Conservation (phyloP, 805 yeast species). For the Ascoidea tarda region DNA sequence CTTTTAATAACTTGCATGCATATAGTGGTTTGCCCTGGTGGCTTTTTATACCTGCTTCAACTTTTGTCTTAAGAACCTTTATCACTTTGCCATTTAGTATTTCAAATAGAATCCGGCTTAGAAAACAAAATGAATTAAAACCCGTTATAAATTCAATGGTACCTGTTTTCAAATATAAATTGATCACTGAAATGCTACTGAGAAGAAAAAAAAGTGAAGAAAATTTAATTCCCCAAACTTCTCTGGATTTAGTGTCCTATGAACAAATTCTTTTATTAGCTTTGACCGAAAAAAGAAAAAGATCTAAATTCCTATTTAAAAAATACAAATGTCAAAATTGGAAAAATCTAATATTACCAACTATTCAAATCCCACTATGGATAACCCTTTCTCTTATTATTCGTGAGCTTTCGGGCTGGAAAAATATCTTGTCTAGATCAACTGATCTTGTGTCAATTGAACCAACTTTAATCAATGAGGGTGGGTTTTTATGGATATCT, state of each 20-base stretch:
- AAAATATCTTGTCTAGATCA: slow-evolving; percentile 18
- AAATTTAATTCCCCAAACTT: slow-evolving; percentile 13
- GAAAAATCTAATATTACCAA: slow-evolving; percentile 66
- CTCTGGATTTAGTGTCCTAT: slow-evolving; percentile 36
- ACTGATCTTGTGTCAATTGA: slow-evolving; percentile 32
- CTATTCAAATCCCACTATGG: slow-evolving; percentile 83
- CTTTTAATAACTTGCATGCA: slow-evolving; percentile 24
- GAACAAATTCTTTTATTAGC: slow-evolving; percentile 69
- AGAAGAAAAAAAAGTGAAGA: slow-evolving; percentile 16
- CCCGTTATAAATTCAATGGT: slow-evolving; percentile 64
- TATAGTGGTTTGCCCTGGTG: slow-evolving; percentile 71
- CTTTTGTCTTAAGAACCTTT: slow-evolving; percentile 46
- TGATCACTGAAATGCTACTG: slow-evolving; percentile 35
- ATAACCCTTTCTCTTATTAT: slow-evolving; percentile 62
- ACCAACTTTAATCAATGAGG: slow-evolving; percentile 34
- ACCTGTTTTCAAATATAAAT: slow-evolving; percentile 49
- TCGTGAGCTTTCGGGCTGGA: slow-evolving; percentile 55
- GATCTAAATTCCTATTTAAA: slow-evolving; percentile 61
- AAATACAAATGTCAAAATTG: slow-evolving; percentile 60
- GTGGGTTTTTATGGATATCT: slow-evolving; percentile 39
- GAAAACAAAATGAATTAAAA: slow-evolving; percentile 54
- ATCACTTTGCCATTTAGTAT: slow-evolving; percentile 74
- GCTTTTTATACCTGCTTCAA: slow-evolving; percentile 59
- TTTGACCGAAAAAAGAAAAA: slow-evolving; percentile 60
- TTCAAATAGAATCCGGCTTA: slow-evolving; percentile 51